Base-by-base conservation (phyloP, 306 rosid genomes). In the Rubus idaeus region DNA sequence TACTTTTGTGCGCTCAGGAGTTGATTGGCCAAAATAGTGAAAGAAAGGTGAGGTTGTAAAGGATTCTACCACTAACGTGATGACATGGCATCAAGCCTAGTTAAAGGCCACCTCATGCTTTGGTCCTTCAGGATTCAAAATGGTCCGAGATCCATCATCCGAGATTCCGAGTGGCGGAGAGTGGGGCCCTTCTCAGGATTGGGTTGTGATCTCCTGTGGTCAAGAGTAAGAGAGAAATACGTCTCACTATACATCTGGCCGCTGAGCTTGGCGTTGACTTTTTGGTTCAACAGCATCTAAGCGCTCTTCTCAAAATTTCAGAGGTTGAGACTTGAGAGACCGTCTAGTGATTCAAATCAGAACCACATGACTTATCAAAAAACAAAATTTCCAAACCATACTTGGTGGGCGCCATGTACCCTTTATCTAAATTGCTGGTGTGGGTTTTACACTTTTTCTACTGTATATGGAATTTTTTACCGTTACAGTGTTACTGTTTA, bases 141-240 rank as follows among this genome's bases (percentile, higher is more conserved):
- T 56, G 4, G 46, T 52, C 49, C 10, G 37, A 52, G 77, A 81
- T 81, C 81, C 63, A 65, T 40, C 83, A 65, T 64, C 65, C 68
- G 46, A 64, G n/a, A n/a, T n/a, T n/a, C n/a, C n/a, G n/a, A n/a
- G n/a, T 68, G 79, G 83, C 75, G 70, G 73, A 30, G 62, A 35
- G 53, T 12, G 56, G 83, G 86, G 10, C 83, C 81, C 45, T 9
- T 17, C 37, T 30, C 8, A 3, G 26, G 35, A 46, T 23, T 1
- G 5, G 11, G 5, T 13, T 47, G 1, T 23, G 11, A 23, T 10
- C 64, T 3, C 6, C 16, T 58, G 64, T 23, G 40, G 16, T 23
- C 39, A 3, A 23, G 17, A 8, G 64, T 23, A 58, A 0, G 64
- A 58, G 8, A 58, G 39, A 58, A 2, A 3, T 21, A 4, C 0